phyloP scores from a whole-genome alignment of 176 grass and related monocot genomes.

The Musa troglodytarum region DNA sequence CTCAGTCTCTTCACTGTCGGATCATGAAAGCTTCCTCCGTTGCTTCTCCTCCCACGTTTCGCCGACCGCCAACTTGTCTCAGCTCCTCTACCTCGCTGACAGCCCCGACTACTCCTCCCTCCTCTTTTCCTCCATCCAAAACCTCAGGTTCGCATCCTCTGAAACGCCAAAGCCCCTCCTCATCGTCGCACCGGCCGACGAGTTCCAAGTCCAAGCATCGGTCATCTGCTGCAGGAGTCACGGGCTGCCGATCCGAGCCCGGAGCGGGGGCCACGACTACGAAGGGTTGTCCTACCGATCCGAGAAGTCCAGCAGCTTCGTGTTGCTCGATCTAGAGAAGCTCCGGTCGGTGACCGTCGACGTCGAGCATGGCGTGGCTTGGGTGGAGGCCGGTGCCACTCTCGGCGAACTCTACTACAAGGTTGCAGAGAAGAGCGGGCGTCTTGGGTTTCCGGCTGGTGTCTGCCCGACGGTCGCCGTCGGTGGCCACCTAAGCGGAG shows the following conservation, averaged over 20 bases:
- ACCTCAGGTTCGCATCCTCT: slow-evolving; percentile 30
- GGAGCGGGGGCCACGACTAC: slow-evolving; percentile 73
- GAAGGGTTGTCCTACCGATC: slow-evolving; percentile 70
- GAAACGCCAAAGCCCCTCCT: slow-evolving; percentile 37
- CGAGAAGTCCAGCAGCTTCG: slow-evolving; percentile 21
- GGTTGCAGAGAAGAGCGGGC: slow-evolving; percentile 14
- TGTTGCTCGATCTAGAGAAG: slow-evolving; percentile 24
- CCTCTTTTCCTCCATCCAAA: slow-evolving; percentile 43
- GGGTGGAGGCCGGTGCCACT: slow-evolving; percentile 53
- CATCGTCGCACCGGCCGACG: slow-evolving; percentile 37
- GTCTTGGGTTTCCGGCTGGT: slow-evolving; percentile 36
- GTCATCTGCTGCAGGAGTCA: slow-evolving; percentile 34
- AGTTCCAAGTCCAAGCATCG: slow-evolving; percentile 40
- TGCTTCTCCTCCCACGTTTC: slow-evolving; percentile 30
- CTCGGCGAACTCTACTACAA: slow-evolving; percentile 52
- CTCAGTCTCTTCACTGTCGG: slow-evolving; percentile 13
- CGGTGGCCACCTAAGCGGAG: slow-evolving; percentile 52
- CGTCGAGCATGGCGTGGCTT: slow-evolving; percentile 14
- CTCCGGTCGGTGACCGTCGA: slow-evolving; percentile 6
- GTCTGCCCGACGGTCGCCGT: slow-evolving; percentile 49
- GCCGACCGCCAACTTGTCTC: slow-evolving; percentile 10
- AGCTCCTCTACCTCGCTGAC: slow-evolving; percentile 20
- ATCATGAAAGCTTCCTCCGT: slow-evolving; percentile 22
- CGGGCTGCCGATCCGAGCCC: slow-evolving; percentile 31
- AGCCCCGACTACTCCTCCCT: slow-evolving; percentile 30